Evolutionary conservation across 2,329 filamentous ascomycete genomes (phyloP).

Genomic region (Alternaria sp.): DNA sequence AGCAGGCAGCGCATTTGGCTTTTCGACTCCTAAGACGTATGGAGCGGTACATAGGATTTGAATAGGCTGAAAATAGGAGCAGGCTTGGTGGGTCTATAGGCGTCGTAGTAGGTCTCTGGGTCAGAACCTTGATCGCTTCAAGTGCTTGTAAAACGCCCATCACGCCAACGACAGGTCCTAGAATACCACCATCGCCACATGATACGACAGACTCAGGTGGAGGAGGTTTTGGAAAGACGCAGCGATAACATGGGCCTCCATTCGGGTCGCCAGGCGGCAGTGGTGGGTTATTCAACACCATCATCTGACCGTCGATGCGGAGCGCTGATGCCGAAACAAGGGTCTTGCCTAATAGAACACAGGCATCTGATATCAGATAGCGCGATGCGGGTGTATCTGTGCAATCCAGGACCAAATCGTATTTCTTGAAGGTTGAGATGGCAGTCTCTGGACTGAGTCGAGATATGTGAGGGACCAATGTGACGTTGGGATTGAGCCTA

Average conservation of each 20-base stretch:
- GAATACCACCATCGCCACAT: slow-evolving; percentile 90
- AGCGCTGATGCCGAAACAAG: slow-evolving; percentile 91
- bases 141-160: slow-evolving; percentile 95
- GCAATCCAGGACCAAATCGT: slow-evolving; percentile 90
- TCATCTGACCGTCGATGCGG: slow-evolving; percentile 86
- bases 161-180: slow-evolving; percentile 89
- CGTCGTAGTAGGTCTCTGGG: slow-evolving; percentile 43
- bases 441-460: slow-evolving; percentile 76
- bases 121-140: slow-evolving; percentile 85
- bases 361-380: slow-evolving; percentile 91
- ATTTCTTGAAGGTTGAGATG: slow-evolving; percentile 69
- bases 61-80: slow-evolving; percentile 65
- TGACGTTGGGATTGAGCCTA: slow-evolving; percentile 76
- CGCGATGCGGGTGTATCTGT: slow-evolving; percentile 92
- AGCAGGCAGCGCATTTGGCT: slow-evolving; percentile 79
- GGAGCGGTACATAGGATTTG: slow-evolving; percentile 70
- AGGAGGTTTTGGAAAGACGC: slow-evolving; percentile 87
- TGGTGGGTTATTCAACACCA: slow-evolving; percentile 84
- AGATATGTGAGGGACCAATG: slow-evolving; percentile 67
- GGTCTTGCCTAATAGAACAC: slow-evolving; percentile 78
- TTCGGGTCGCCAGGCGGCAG: slow-evolving; percentile 62
- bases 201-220: slow-evolving; percentile 82
- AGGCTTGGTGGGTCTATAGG: slow-evolving; percentile 50
- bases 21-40: slow-evolving; percentile 76
- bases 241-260: slow-evolving; percentile 90